Base-by-base conservation (phyloP, 805 yeast genomes). In the Wickerhamomyces bisporus region DNA sequence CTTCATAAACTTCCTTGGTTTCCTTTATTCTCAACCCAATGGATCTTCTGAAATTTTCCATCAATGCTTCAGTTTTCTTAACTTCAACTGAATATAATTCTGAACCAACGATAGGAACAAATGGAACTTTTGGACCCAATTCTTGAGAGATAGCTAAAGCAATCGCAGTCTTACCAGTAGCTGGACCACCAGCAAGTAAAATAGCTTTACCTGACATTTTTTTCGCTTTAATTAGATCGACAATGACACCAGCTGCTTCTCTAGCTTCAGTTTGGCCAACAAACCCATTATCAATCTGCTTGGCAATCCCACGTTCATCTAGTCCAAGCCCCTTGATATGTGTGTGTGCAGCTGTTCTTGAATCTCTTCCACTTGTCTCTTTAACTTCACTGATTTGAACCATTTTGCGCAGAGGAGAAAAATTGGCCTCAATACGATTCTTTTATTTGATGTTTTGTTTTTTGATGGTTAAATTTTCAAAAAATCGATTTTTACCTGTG, bases 161-260 rank as follows among this genome's bases (percentile, higher is more conserved):
- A 53, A 93, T 73, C 1, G 98, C 98, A 3, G 98, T 93, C 61
- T 93, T 93, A 58, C 98, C 98, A 6, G 98, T 91, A 0, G 98
- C 96, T 9, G 98, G 98, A 6, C 95, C 95, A 36, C 98, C 98
- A 1, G 98, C 98, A 38, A 93, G 71, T 43, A 93, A 65, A 36
- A 93, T 79, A n/a, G 96, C 98, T 56, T 91, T 85, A 21, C 98
- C 98, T 36, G 95, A 83, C 81, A 93, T 84, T 62, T 81, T 86
- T 53, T 86, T 87, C 24, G 86, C 81, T 64, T 88, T 89, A 66
- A 93, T 87, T 64, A 93, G 71, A 63, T 93, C 97, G 28, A 91
- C 95, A 45, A 93, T 76, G 38, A 93, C 82, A 47, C 98, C 98
- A 57, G 96, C 88, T 0, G 97, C 98, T 64, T 81, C 89, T 61